phyloP scores from a whole-genome alignment of 148 eudicot species.

The Persicaria maculosa region DNA sequence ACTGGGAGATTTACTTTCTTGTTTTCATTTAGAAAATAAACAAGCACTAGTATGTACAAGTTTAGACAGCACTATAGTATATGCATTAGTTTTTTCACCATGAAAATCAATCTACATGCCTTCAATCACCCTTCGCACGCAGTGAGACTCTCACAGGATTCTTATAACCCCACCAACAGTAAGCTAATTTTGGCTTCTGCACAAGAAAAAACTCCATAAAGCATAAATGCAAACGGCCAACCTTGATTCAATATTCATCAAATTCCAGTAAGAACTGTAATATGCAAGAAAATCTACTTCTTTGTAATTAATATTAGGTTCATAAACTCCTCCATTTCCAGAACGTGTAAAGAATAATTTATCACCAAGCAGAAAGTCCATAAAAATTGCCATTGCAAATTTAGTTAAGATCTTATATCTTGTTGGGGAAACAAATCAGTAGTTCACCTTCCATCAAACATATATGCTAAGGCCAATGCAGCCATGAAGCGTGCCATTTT shows the following conservation, averaged over 20 bases:
- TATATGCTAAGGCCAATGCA: constrained; percentile 86
- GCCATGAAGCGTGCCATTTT: constrained; percentile 99
- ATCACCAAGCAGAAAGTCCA: neutral
- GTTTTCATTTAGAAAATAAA: neutral
- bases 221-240: neutral
- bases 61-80: neutral
- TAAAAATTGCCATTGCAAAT: neutral
- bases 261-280: constrained; percentile 6
- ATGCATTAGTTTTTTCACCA: too few species aligned
- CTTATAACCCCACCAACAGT: neutral
- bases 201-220: neutral
- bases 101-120: too few species aligned
- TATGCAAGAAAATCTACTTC: neutral
- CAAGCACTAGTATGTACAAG: neutral
- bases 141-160: neutral
- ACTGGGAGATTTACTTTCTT: neutral
- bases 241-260: neutral
- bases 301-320: neutral
- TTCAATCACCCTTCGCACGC: neutral
- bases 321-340: neutral
- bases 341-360: neutral
- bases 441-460: constrained; percentile 90
- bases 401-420: neutral
- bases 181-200: neutral
- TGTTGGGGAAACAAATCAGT: constrained; percentile 1